These are phyloP conservation scores for Caryopteris hybrid DNA, from an alignment of 305 asterid genomes.

Conservation along the genomic window DNA sequence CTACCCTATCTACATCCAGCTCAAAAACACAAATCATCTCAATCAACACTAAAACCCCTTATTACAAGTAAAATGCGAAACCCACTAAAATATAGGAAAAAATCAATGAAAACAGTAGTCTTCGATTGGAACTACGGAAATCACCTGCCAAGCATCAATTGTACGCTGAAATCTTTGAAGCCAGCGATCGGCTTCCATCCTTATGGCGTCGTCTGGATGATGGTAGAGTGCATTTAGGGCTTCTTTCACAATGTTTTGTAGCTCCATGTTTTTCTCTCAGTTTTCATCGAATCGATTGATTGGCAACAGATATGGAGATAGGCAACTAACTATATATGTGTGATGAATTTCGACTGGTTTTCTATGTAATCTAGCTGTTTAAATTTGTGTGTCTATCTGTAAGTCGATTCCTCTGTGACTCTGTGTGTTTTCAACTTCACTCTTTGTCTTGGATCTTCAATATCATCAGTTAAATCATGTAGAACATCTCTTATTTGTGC, in stretches of 20 bases:
- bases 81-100: not conserved
- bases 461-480: not conserved
- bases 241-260: slow-evolving; percentile 85
- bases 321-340: not conserved
- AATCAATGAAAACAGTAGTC: not conserved
- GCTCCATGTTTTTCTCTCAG: slow-evolving; percentile 60
- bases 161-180: slow-evolving; percentile 94
- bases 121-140: slow-evolving; percentile 4
- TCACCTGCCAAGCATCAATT: slow-evolving; percentile 99
- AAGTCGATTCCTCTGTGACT: not conserved
- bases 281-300: slow-evolving; percentile 23
- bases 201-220: slow-evolving; percentile 92
- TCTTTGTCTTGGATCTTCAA: slow-evolving; percentile 7
- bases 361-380: slow-evolving; percentile 20
- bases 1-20: slow-evolving; percentile 12
- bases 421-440: not conserved
- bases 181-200: slow-evolving; percentile 98
- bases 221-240: slow-evolving; percentile 99
- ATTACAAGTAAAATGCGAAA: slow-evolving; percentile 14
- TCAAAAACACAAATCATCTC: slow-evolving; percentile 13
- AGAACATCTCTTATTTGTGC: not conserved
- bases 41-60: slow-evolving; percentile 17
- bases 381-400: slow-evolving; percentile 10
- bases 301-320: slow-evolving; percentile 4
- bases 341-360: slow-evolving; percentile 14